Conservation (phyloP, 2,329 filamentous ascomycete species). For the Rasamsonia emersonii region DNA sequence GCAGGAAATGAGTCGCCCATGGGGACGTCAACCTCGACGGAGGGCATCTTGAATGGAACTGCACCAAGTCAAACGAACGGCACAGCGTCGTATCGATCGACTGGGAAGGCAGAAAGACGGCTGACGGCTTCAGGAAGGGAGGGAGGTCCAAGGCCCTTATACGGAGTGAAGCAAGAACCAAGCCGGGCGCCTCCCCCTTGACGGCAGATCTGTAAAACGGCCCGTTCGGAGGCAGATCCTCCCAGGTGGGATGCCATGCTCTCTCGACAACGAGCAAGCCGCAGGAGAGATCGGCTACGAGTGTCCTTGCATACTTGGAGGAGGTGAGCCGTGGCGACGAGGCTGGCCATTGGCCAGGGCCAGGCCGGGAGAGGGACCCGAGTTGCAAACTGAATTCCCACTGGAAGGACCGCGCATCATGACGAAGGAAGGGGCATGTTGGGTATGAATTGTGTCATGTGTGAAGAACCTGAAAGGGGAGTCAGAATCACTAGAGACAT, state of each 20-base stretch:
- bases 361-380: background rate
- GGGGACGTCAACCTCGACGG: conserved; percentile 19
- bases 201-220: conserved; percentile 4
- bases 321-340: conserved; percentile 15
- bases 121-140: conserved; percentile 4
- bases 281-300: conserved; percentile 15
- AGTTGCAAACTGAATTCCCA: background rate
- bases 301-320: conserved; percentile 32
- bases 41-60: conserved; percentile 20
- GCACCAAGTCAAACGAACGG: conserved; percentile 6
- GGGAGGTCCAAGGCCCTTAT: conserved; percentile 8
- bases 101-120: conserved; percentile 9
- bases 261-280: conserved; percentile 18
- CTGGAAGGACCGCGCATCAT: conserved; percentile 3
- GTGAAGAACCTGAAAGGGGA: conserved; percentile 16
- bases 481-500: conserved; percentile 19
- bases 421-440: conserved; percentile 6
- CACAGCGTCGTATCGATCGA: conserved; percentile 5
- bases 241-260: conserved; percentile 20
- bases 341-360: conserved; percentile 16
- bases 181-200: conserved; percentile 6
- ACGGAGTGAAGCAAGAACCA: background rate
- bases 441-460: conserved; percentile 6
- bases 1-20: conserved; percentile 12
- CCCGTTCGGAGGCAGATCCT: conserved; percentile 10